phyloP scores from a whole-genome alignment of 176 grass and related monocot genomes.

The Avena eriantha region DNA sequence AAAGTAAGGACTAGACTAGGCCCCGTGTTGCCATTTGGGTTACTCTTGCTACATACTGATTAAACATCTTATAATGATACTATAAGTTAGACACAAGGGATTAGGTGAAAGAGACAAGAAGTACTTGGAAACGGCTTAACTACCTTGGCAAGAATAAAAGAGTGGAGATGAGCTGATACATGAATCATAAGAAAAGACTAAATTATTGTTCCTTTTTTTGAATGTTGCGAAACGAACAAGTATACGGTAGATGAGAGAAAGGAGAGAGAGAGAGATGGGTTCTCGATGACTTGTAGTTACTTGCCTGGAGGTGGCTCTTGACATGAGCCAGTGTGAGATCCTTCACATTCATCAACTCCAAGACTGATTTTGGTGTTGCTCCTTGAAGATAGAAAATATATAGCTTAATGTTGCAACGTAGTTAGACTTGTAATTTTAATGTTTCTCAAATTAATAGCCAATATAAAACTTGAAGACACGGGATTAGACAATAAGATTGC shows the following conservation, averaged over 20 bases:
- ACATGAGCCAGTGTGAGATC: constrained; percentile 99
- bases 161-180: neutral
- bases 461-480: neutral
- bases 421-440: neutral
- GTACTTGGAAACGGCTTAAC: constrained; percentile 30
- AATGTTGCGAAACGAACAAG: constrained; percentile 9
- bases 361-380: constrained; percentile 93
- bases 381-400: constrained; percentile 46
- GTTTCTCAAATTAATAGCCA: neutral
- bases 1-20: constrained; percentile 32
- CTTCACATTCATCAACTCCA: constrained; percentile 99
- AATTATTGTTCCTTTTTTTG: constrained; percentile 20
- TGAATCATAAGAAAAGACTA: constrained; percentile 29
- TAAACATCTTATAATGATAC: neutral
- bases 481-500: neutral
- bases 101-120: constrained; percentile 34
- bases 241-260: neutral
- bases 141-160: constrained; percentile 20
- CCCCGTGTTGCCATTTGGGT: constrained; percentile 35
- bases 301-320: constrained; percentile 97
- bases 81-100: neutral
- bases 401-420: neutral
- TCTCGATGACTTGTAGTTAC: constrained; percentile 27
- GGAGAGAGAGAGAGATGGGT: neutral
- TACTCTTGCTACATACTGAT: constrained; percentile 25